Base-by-base conservation (phyloP, 2,329 filamentous ascomycete genomes). In the Pyrenophora seminiperda region DNA sequence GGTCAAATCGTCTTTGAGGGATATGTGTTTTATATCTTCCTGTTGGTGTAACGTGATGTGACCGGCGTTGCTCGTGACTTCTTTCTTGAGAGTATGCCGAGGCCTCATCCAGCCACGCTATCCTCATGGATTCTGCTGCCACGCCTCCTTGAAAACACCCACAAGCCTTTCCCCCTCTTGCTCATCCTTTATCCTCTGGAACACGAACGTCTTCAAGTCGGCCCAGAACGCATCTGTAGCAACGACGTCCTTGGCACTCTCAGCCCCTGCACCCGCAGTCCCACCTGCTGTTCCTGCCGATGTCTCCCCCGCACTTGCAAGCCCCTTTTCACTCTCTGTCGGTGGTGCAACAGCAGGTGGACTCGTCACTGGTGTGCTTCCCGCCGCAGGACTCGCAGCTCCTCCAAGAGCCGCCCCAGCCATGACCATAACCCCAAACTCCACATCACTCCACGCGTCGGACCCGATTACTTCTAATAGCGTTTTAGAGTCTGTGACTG, bases 361-460 rank as follows among this genome's bases (percentile, higher is more conserved):
- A 65, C 76, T 77, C 45, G 74, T 71, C 38, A 77, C 76, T 0
- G 76, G 77, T 30, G 77, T 76, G 10, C 77, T 75, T 17, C 64
- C 52, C 9, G 65, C 64, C 31, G 63, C 60, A 0, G 73, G 64
- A 18, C 46, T 45, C 14, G 70, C 71, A n/a, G 76, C 75, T 17
- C 61, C 70, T 9, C 70, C 70, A 80, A 70, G 70, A 14, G 76
- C 75, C 19, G 61, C 70, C 7, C 72, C 70, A 80, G 90, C 91
- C 69, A 96, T 84, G 15, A 97, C 81, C 91, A 97, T 97, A 47
- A 97, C 82, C 1, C 85, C 85, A 56, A 97, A 86, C 71, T 96
- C 91, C 0, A 93, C 78, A 9, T 76, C 78, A 1, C 62, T 73
- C 14, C 62, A 79, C 20, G 75, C 79, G 36, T 83, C 83, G 3